phyloP scores from a whole-genome alignment of 2,329 filamentous ascomycete genomes.

The Fonsecaea erecta region DNA sequence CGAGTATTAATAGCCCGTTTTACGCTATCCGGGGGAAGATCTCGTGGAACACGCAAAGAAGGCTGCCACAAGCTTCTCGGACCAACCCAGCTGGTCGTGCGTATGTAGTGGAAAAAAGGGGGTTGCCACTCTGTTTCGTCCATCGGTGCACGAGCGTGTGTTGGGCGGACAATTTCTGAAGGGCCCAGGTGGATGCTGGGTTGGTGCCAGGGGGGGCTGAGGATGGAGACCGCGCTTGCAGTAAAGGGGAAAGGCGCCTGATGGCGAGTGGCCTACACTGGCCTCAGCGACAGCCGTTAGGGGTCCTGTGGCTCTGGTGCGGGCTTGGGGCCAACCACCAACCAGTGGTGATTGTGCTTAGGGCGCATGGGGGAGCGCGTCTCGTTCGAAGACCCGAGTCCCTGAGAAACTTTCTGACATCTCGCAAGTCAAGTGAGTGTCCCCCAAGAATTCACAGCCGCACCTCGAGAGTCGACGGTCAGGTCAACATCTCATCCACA shows the following conservation, averaged over 20 bases:
- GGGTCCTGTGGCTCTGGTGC: constrained; percentile 7
- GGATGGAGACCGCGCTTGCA: constrained; percentile 16
- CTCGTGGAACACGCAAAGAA: constrained; percentile 16
- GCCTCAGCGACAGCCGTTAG: not conserved
- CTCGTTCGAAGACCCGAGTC: constrained; percentile 14
- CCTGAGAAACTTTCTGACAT: constrained; percentile 23
- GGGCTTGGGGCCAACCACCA: not conserved
- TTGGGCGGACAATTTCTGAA: constrained; percentile 24
- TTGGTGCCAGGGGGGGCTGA: constrained; percentile 19
- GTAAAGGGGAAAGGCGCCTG: constrained; percentile 25
- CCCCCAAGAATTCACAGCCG: constrained; percentile 29
- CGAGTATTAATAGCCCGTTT: not conserved
- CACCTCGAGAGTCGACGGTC: constrained; percentile 19
- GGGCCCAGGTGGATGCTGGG: not conserved
- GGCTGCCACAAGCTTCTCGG: constrained; percentile 10
- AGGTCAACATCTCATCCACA: constrained; percentile 16
- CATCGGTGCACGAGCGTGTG: not conserved
- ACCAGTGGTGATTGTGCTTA: not conserved
- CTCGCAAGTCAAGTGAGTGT: constrained; percentile 11
- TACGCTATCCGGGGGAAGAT: constrained; percentile 9
- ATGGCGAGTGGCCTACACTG: not conserved
- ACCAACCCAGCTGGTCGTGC: constrained; percentile 26
- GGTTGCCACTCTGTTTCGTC: constrained; percentile 1
- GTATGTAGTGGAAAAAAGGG: constrained; percentile 18
- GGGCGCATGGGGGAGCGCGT: constrained; percentile 8